A percentile compares a stretch with the other conserved stretches of the same genome.
Evolutionary conservation across 495 filamentous ascomycete species (phyloP).

Genomic region (Acidomyces sp.): DNA sequence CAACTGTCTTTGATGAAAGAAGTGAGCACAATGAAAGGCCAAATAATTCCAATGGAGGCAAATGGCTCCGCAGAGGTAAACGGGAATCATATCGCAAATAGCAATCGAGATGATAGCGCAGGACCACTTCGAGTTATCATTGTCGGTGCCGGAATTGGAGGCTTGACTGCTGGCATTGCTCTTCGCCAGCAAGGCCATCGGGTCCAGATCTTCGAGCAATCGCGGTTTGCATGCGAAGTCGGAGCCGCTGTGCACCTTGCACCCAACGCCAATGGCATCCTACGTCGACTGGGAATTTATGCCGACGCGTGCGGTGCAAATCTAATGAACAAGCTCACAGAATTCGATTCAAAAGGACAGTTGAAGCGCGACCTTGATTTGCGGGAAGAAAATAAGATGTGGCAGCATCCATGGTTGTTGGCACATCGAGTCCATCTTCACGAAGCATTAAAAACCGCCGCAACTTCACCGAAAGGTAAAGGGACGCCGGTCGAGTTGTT

Average conservation of each 20-base stretch:
- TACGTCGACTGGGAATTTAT: not conserved
- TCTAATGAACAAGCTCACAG: not conserved
- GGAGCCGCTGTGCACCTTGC: not conserved
- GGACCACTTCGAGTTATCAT: too few relatives aligned
- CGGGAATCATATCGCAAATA: too few relatives aligned
- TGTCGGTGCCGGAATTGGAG: not conserved
- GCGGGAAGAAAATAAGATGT: not conserved
- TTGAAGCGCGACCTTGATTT: not conserved
- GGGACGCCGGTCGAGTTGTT: not conserved
- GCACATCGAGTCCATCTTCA: not conserved
- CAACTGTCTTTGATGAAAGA: too few relatives aligned
- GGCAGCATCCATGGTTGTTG: not conserved
- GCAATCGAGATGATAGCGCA: too few relatives aligned
- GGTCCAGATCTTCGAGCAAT: not conserved
- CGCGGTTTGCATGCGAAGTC: not conserved
- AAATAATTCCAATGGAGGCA: too few relatives aligned
- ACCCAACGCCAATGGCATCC: not conserved
- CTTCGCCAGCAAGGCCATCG: not conserved
- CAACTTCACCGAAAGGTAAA: not conserved
- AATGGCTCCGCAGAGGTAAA: too few relatives aligned
- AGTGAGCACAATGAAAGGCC: too few relatives aligned
- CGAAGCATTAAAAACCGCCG: not conserved
- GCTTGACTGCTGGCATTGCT: not conserved
- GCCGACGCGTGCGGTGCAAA: not conserved
- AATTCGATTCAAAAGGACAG: not conserved